phyloP scores from a whole-genome alignment of 2,329 filamentous ascomycete genomes.

The Talaromyces sp. region DNA sequence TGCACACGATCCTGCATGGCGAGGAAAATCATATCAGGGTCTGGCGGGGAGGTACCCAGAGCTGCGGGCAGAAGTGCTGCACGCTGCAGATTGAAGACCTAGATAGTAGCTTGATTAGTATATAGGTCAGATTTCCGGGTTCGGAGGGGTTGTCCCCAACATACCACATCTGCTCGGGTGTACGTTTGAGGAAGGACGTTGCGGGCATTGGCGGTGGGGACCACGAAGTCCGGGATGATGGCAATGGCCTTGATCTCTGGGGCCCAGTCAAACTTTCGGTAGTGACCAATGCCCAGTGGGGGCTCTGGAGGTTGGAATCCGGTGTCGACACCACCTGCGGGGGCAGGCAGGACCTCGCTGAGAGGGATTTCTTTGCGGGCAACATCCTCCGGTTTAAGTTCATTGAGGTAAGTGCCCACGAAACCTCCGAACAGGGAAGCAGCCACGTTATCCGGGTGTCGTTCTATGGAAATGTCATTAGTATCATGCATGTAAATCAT shows the following conservation, averaged over 20 bases:
- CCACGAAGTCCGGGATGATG: conserved; percentile 94
- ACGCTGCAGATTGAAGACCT: conserved; percentile 86
- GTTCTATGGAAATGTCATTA: conserved; percentile 51
- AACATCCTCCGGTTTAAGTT: conserved; percentile 83
- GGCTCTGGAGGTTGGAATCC: conserved; percentile 83
- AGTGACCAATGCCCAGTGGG: conserved; percentile 90
- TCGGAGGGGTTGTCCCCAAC: conserved; percentile 32
- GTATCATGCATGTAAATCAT: conserved; percentile 6
- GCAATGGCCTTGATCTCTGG: conserved; percentile 95
- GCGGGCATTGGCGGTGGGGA: conserved; percentile 89
- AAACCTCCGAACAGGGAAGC: conserved; percentile 95
- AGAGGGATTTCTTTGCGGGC: conserved; percentile 91
- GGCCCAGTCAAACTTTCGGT: conserved; percentile 93
- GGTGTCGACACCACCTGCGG: conserved; percentile 88
- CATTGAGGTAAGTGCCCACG: conserved; percentile 94
- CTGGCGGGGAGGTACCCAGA: conserved; percentile 83
- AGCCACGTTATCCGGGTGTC: conserved; percentile 92
- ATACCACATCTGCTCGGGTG: conserved; percentile 77
- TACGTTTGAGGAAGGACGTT: conserved; percentile 82
- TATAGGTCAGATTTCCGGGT: neutral
- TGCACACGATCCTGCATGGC: conserved; percentile 99
- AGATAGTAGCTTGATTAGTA: neutral
- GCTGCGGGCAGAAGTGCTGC: conserved; percentile 89
- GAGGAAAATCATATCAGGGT: conserved; percentile 91
- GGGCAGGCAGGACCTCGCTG: conserved; percentile 86